Conservation (phyloP, 352 stramenopile species). For the Phytopythium litorale region DNA sequence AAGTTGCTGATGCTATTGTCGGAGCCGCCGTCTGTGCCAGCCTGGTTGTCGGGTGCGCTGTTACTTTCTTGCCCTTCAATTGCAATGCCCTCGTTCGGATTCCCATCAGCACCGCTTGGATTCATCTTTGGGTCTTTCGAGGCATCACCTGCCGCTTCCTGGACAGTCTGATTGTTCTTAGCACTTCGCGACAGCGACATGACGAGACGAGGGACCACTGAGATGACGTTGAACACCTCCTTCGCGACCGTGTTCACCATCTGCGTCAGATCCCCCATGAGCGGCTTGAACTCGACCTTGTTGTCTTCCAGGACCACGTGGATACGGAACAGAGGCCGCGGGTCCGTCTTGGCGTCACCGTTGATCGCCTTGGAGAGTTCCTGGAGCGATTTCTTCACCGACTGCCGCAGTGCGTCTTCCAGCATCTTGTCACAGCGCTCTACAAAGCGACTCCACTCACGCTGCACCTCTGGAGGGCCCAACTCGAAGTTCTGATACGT, state of each 20-base stretch:
- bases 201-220: slow-evolving; percentile 86
- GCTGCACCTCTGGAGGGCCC: slow-evolving; percentile 87
- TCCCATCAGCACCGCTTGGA: slow-evolving; percentile 3
- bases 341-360: slow-evolving; percentile 89
- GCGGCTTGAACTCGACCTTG: slow-evolving; percentile 92
- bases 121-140: background rate
- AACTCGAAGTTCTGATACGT: slow-evolving; percentile 91
- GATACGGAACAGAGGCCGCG: slow-evolving; percentile 90
- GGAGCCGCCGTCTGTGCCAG: background rate
- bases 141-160: slow-evolving; percentile 11
- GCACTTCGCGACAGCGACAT: slow-evolving; percentile 30
- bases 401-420: slow-evolving; percentile 87
- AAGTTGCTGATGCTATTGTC: slow-evolving; percentile 60
- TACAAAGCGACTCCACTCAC: slow-evolving; percentile 91
- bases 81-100: slow-evolving; percentile 7
- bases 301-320: slow-evolving; percentile 93
- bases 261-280: slow-evolving; percentile 93
- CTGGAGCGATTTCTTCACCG: slow-evolving; percentile 93
- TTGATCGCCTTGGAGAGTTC: slow-evolving; percentile 94
- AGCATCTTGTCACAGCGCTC: slow-evolving; percentile 89
- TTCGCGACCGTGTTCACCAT: slow-evolving; percentile 95
- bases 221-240: slow-evolving; percentile 94
- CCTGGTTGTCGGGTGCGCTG: background rate
- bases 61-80: slow-evolving; percentile 16
- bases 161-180: slow-evolving; percentile 17